Evolutionary conservation across 768 basidiomycete genomes (phyloP), one percentile per base, ranked within the genome.

Genomic region (Mycena latifolia): DNA sequence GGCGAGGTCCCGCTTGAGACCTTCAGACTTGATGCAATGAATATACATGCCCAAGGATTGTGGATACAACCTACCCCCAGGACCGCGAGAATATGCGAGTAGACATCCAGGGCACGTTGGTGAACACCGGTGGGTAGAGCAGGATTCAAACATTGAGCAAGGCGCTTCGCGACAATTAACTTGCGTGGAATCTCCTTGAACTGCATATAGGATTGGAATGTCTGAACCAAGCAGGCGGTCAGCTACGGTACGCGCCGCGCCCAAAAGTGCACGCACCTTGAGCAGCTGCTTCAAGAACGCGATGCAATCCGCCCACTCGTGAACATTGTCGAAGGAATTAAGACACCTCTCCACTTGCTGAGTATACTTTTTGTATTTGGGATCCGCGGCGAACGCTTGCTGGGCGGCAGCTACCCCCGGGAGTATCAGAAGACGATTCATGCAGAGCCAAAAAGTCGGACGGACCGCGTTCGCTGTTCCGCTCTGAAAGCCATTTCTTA

Each of bases 261-360:
- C 35, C 5, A 35, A 37, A 25, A 33, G 33, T 31, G 25, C 45
- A 69, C 77, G 47, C 72, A 94, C 95, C 86, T 98, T 98, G 65
- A 97, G 86, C 65, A 98, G 79, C 71, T 96, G 92, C 75, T 96
- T 96, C 77, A 99, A 78, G 80, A 99, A 99, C 43, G 96, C 92
- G 75, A 98, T 99, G 77, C 96, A 99, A 81, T 99, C 98, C 65
- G 98, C 96, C 98, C 98, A 99, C 81, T 99, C 98, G 62, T 97
- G 94, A 63, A 98, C 95, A 73, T 89, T 94, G 74, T 98, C 96
- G 74, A 99, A 99, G 2, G 95, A 91, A 66, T 90, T 92, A 51
- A 99, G 84, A 71, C 93, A 95, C 79, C 92, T 92, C 76, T 99
- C 98, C 52, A 99, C 94, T 72, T 95, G 93, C 60, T 92, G 89